These are phyloP conservation scores for Boletus vinaceobasis DNA, from an alignment of 768 basidiomycete genomes.

Conservation along the genomic window DNA sequence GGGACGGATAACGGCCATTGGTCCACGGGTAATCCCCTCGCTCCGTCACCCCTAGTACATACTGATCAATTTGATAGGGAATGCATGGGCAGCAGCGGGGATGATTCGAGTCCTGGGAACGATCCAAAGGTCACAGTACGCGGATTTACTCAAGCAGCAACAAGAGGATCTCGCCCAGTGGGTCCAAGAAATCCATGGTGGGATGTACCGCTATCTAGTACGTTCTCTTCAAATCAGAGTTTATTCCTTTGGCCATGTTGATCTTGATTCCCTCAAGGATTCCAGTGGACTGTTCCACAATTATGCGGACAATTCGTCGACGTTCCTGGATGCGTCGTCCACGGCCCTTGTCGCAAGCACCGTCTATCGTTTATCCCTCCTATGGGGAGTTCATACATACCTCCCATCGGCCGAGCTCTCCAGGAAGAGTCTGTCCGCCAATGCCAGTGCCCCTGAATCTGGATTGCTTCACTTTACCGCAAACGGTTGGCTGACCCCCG, in stretches of 20 bases:
- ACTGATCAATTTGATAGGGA: constrained; percentile 44
- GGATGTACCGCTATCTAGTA: constrained; percentile 61
- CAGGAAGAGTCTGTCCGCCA: constrained; percentile 38
- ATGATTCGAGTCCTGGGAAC: constrained; percentile 81
- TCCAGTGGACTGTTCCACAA: constrained; percentile 51
- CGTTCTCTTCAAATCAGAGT: constrained; percentile 21
- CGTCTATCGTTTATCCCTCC: constrained; percentile 67
- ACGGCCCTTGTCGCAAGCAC: constrained; percentile 74
- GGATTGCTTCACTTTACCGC: constrained; percentile 46
- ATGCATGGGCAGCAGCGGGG: constrained; percentile 87
- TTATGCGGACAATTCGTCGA: constrained; percentile 56
- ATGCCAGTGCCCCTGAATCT: constrained; percentile 7
- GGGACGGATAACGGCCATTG: constrained; percentile 68
- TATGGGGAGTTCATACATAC: constrained; percentile 46
- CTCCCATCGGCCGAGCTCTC: constrained; percentile 57
- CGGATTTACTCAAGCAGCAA: constrained; percentile 45
- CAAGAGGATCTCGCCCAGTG: constrained; percentile 59
- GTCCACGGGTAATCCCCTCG: constrained; percentile 58
- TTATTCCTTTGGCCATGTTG: neutral
- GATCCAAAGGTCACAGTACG: constrained; percentile 59
- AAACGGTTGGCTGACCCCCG: constrained; percentile 68
- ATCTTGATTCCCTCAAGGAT: neutral
- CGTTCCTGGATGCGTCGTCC: constrained; percentile 71
- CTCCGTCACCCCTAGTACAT: neutral
- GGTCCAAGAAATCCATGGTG: constrained; percentile 71